Conservation (phyloP, 2,329 filamentous ascomycete species). For the Akanthomyces lecanii region DNA sequence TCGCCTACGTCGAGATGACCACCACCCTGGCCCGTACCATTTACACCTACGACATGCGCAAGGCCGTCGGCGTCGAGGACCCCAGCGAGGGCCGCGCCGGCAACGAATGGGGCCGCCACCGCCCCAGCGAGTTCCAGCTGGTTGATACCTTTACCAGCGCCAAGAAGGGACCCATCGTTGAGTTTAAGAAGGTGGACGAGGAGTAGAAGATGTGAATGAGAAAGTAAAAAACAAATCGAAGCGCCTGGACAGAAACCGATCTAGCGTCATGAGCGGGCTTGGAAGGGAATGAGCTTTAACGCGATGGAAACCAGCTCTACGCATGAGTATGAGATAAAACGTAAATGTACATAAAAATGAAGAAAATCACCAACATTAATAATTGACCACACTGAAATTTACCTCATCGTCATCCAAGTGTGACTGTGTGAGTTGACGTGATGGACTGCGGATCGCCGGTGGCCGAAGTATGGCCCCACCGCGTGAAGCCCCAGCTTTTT, state of each 20-base stretch:
- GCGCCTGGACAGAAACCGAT: background rate
- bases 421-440: background rate
- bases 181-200: conserved; percentile 44
- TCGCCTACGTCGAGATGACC: conserved; percentile 65
- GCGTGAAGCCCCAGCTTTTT: background rate
- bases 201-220: background rate
- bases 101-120: conserved; percentile 52
- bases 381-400: background rate
- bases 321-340: background rate
- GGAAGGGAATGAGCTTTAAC: background rate
- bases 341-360: background rate
- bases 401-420: background rate
- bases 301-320: background rate
- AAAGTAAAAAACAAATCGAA: background rate
- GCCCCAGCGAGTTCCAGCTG: conserved; percentile 61
- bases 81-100: conserved; percentile 48
- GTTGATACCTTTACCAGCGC: conserved; percentile 68
- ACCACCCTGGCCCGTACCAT: conserved; percentile 58
- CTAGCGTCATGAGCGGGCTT: background rate
- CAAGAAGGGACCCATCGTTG: conserved; percentile 67
- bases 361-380: background rate
- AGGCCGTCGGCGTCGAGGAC: conserved; percentile 44
- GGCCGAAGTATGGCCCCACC: background rate
- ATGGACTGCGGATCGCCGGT: no score
- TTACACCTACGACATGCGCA: conserved; percentile 57